phyloP scores from a whole-genome alignment of 1,139 yeast genomes.

The Citeromyces siamensis region DNA sequence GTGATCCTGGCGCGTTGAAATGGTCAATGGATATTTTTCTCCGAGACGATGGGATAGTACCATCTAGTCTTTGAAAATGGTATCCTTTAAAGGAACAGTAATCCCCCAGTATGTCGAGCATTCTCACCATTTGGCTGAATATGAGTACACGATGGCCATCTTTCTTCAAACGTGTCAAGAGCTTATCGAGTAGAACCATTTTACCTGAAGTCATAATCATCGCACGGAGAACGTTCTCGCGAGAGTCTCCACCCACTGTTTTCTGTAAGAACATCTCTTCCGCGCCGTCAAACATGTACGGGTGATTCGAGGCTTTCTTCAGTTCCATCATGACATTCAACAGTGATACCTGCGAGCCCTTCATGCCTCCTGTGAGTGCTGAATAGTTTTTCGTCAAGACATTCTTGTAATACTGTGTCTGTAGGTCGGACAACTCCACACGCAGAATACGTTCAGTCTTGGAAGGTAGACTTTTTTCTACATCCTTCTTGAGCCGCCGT shows the following conservation, averaged over 20 bases:
- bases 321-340: conserved; percentile 90
- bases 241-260: conserved; percentile 42
- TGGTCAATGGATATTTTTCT: conserved; percentile 94
- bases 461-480: conserved; percentile 90
- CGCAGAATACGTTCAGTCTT: conserved; percentile 90
- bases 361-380: conserved; percentile 79
- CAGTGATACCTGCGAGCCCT: conserved; percentile 69
- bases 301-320: conserved; percentile 95
- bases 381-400: conserved; percentile 84
- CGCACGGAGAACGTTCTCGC: conserved; percentile 80
- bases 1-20: conserved; percentile 87
- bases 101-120: conserved; percentile 91
- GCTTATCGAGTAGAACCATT: conserved; percentile 89
- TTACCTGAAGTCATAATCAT: conserved; percentile 96
- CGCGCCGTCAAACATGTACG: conserved; percentile 88
- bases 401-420: conserved; percentile 90
- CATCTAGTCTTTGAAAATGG: conserved; percentile 87
- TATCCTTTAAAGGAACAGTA: conserved; percentile 84
- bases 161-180: conserved; percentile 67
- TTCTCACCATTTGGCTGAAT: conserved; percentile 95
- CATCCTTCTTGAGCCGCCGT: conserved; percentile 92
- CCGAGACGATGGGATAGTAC: conserved; percentile 91
- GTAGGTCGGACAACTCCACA: conserved; percentile 90
- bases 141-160: conserved; percentile 96
- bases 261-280: conserved; percentile 70